Base-by-base conservation (phyloP, 108 stramenopile genomes). In the Cyclotella choctawhatcheeana region DNA sequence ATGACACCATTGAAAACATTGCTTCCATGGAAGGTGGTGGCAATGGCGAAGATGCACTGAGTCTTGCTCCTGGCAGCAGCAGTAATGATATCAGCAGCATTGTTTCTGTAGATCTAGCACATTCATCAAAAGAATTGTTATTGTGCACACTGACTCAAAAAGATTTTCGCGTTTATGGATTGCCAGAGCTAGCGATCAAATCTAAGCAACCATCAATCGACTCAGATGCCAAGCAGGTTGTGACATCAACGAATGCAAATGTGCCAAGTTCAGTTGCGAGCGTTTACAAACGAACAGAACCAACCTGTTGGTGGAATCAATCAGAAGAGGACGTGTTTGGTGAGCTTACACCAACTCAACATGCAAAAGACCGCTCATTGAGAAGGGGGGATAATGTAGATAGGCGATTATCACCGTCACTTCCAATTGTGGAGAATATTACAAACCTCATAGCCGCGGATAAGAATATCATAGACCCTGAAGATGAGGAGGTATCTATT, bases 41-140 rank as follows among this genome's bases (percentile, higher is more conserved):
- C 29, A 66, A 73, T 40, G 81, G 84, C 20, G 86, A 90, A 47
- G 79, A 80, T 63, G 40, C 53, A 16, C 43, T 80, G 7, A 63
- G 70, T 30, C 44, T 80, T 22, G 79, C 71, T 13, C 79, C 79
- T 33, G 71, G 71, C 32, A 31, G 64, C 14, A 18, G 53, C 2
- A 32, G 58, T 13, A 52, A 26, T 31, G 79, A 73, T 25, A 47
- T 27, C 20, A 60, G n/a, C n/a, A 45, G 17, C 52, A 69, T 27
- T 0, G 59, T 73, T 62, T 71, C 71, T 18, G 71, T 80, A 7
- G 79, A 80, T 43, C 61, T 72, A 16, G 65, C 50, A 21, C 44
- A 64, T 24, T 44, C 61, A 33, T 21, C 2, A 3, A 56, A 64
- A 52, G 78, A 80, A 56, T 59, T 73, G 26, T 24, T 54, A 18